phyloP scores from a whole-genome alignment of 495 filamentous ascomycete genomes.

The Hypoxylon fuscum region DNA sequence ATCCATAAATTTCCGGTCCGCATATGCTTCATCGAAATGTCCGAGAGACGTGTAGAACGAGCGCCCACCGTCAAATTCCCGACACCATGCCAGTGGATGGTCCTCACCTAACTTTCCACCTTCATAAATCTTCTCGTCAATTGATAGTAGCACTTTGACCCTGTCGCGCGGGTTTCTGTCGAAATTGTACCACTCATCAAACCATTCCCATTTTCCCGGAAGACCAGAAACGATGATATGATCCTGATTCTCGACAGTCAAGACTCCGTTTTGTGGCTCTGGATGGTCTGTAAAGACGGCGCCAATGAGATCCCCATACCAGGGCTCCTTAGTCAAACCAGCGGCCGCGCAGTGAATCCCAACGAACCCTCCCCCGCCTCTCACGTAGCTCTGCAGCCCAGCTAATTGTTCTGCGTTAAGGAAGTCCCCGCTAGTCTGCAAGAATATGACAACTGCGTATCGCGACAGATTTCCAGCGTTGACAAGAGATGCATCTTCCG shows the following conservation, averaged over 20 bases:
- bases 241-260: constrained; percentile 32
- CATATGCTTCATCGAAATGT: constrained; percentile 52
- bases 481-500: constrained; percentile 48
- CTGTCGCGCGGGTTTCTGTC: constrained; percentile 38
- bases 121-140: constrained; percentile 43
- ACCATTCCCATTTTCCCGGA: constrained; percentile 40
- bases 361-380: constrained; percentile 46
- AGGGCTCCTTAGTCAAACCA: constrained; percentile 40
- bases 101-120: constrained; percentile 45
- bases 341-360: constrained; percentile 51
- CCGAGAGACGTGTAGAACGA: constrained; percentile 52
- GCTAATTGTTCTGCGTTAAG: constrained; percentile 42
- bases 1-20: constrained; percentile 43
- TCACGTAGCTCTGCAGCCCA: constrained; percentile 43
- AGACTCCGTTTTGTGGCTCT: constrained; percentile 38
- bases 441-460: constrained; percentile 47
- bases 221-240: constrained; percentile 41
- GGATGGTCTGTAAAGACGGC: constrained; percentile 49
- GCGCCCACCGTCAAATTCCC: constrained; percentile 48
- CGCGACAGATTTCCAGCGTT: constrained; percentile 32
- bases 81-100: constrained; percentile 50
- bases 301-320: constrained; percentile 50
- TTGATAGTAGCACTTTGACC: constrained; percentile 43
- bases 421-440: constrained; percentile 50
- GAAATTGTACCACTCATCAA: constrained; percentile 56